Conservation (phyloP, 2,329 filamentous ascomycete species). For the Trichoderma aggressivum region DNA sequence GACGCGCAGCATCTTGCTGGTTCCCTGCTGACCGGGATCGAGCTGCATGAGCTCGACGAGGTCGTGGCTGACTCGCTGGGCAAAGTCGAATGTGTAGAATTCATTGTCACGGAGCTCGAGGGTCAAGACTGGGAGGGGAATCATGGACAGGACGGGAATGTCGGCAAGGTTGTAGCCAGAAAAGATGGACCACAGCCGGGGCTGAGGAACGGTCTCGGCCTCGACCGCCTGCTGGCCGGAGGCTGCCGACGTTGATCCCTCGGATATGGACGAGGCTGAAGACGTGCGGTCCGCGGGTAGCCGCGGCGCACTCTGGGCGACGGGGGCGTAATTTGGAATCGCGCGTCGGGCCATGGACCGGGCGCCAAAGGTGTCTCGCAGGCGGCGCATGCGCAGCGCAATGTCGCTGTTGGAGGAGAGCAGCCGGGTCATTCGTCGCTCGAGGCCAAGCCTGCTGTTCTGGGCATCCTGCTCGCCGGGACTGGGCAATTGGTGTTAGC, state of each 20-base stretch:
- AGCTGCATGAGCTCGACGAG: slow-evolving; percentile 27
- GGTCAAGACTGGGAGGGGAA: slow-evolving; percentile 31
- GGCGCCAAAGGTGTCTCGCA: slow-evolving; percentile 25
- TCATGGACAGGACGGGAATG: slow-evolving; percentile 31
- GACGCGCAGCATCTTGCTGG: slow-evolving; percentile 19
- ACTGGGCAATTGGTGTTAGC: slow-evolving; percentile 22
- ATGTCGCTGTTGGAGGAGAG: slow-evolving; percentile 36
- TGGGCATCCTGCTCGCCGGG: slow-evolving; percentile 36
- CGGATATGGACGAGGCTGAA: slow-evolving; percentile 18
- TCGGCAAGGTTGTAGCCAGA: slow-evolving; percentile 33
- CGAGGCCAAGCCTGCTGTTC: slow-evolving; percentile 34
- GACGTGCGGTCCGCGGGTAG: slow-evolving; percentile 20
- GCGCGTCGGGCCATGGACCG: slow-evolving; percentile 18
- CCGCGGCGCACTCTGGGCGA: slow-evolving; percentile 18
- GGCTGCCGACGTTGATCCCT: slow-evolving; percentile 5
- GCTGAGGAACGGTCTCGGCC: slow-evolving; percentile 17
- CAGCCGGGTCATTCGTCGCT: slow-evolving; percentile 33
- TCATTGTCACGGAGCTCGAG: slow-evolving; percentile 32
- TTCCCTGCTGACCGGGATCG: slow-evolving; percentile 16
- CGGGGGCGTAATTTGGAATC: slow-evolving; percentile 21
- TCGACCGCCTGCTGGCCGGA: not conserved
- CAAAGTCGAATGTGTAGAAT: slow-evolving; percentile 32
- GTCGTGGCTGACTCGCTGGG: slow-evolving; percentile 30
- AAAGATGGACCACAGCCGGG: slow-evolving; percentile 25
- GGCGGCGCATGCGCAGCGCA: slow-evolving; percentile 31